These are phyloP conservation scores for Cladophialophora immunda DNA, from an alignment of 2,329 filamentous ascomycete genomes.

Conservation along the genomic window DNA sequence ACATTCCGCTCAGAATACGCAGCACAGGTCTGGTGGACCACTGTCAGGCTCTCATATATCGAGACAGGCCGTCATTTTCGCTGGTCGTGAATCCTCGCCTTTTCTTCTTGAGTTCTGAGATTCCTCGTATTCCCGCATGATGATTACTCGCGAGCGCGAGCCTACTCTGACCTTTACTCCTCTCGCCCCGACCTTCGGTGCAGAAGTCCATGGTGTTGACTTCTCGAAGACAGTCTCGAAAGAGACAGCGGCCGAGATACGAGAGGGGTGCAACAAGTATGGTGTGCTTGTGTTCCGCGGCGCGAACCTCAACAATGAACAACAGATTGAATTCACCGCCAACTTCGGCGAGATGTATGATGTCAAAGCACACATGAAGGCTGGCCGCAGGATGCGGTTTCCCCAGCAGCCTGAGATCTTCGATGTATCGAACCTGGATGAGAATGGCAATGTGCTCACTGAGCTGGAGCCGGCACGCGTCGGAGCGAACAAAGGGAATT, in stretches of 20 bases:
- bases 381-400: neutral
- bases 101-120: neutral
- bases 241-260: constrained; percentile 12
- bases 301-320: constrained; percentile 4
- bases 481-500: constrained; percentile 9
- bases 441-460: constrained; percentile 4
- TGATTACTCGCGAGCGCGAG: neutral
- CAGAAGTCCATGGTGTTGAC: constrained; percentile 19
- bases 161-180: neutral
- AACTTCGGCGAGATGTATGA: constrained; percentile 12
- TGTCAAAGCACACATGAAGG: neutral
- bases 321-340: constrained; percentile 2
- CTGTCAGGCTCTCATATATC: neutral
- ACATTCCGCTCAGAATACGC: too few species aligned
- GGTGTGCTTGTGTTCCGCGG: constrained; percentile 15
- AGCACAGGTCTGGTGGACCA: neutral
- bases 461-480: neutral
- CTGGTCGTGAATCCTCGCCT: neutral
- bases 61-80: neutral
- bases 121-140: neutral
- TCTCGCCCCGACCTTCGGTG: constrained; percentile 17
- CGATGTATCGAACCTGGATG: constrained; percentile 10
- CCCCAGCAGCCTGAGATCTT: constrained; percentile 6
- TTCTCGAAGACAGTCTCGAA: constrained; percentile 11
- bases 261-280: constrained; percentile 13